Percentiles rank a stretch among this genome's conserved stretches.
phyloP scores from a whole-genome alignment of 169 alveolate species.

The Plasmodium blacklocki region DNA sequence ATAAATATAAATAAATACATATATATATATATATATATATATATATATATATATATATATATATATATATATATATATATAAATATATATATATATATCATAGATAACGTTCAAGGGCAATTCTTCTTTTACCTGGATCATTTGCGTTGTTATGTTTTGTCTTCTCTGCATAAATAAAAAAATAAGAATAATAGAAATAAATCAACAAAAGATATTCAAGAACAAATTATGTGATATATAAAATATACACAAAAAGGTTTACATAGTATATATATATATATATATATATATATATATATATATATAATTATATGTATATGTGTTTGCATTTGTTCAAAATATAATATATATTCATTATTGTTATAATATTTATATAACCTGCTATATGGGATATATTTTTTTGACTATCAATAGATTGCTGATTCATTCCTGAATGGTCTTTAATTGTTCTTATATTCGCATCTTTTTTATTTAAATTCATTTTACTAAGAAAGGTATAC shows the following conservation, averaged over 20 bases:
- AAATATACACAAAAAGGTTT: background rate
- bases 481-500: slow-evolving; percentile 37
- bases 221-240: background rate
- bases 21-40: no score
- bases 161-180: slow-evolving; percentile 27
- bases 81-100: background rate
- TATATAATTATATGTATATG: background rate
- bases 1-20: no score
- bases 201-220: background rate
- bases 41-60: no score
- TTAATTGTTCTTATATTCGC: slow-evolving; percentile 19
- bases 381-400: slow-evolving; percentile 11
- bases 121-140: slow-evolving; percentile 30
- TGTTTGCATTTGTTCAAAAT: background rate
- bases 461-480: slow-evolving; percentile 25
- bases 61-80: background rate
- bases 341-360: no score
- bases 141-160: slow-evolving; percentile 11
- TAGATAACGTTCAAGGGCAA: background rate
- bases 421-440: slow-evolving; percentile 19
- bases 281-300: background rate
- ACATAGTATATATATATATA: background rate
- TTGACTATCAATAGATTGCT: slow-evolving; percentile 13
- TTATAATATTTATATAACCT: slow-evolving; percentile 23
- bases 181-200: background rate